Percentiles rank a stretch among this genome's conserved stretches.
phyloP scores from a whole-genome alignment of 371 early-diverging fungal species.

The Zychaea mexicana region DNA sequence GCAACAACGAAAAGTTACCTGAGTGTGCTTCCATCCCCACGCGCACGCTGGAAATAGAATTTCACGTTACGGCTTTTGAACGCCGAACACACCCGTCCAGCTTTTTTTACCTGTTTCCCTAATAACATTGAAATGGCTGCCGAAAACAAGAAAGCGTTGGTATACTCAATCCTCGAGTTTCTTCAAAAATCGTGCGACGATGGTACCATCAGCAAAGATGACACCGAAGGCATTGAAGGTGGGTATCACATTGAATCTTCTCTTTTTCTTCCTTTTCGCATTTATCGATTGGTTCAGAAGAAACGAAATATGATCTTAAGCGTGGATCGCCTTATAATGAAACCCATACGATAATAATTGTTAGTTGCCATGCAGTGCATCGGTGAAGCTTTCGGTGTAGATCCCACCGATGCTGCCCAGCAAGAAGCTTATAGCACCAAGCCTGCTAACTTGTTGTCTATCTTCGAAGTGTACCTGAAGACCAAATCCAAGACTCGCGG shows the following conservation, averaged over 20 bases:
- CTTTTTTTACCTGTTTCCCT: too few species aligned
- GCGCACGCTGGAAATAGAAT: too few species aligned
- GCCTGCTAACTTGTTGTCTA: slow-evolving; percentile 76
- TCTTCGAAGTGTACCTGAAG: slow-evolving; percentile 91
- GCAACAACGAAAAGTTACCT: too few species aligned
- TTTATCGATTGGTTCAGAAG: background rate
- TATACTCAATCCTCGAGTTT: slow-evolving; percentile 89
- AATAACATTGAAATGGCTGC: slow-evolving; percentile 34
- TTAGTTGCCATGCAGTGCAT: slow-evolving; percentile 92
- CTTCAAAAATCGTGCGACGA: slow-evolving; percentile 79
- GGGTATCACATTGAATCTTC: slow-evolving; percentile 3
- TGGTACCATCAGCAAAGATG: slow-evolving; percentile 79
- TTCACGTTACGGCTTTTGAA: too few species aligned
- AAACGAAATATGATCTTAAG: background rate
- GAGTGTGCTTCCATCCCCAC: too few species aligned
- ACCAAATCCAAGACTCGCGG: slow-evolving; percentile 68
- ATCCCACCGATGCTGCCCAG: slow-evolving; percentile 70
- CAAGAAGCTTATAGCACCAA: slow-evolving; percentile 75
- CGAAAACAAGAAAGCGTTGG: slow-evolving; percentile 80
- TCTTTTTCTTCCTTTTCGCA: background rate
- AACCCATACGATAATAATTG: too few species aligned
- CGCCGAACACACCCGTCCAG: too few species aligned
- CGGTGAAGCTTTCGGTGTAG: slow-evolving; percentile 91
- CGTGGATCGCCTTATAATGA: background rate
- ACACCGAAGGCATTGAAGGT: slow-evolving; percentile 92